Evolutionary conservation across 257 asterid genomes (phyloP).

Genomic region (Solanum commersonii): DNA sequence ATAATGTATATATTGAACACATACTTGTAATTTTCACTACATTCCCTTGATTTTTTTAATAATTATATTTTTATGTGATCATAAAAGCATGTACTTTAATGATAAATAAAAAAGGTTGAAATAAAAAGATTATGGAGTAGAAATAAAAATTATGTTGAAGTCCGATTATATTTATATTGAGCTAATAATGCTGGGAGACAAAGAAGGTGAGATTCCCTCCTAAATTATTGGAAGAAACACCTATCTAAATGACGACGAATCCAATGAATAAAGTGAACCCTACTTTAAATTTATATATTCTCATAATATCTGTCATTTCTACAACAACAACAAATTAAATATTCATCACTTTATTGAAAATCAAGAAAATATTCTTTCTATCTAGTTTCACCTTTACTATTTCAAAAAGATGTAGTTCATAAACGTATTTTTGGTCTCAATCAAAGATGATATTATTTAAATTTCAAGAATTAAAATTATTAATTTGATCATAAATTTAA

Average conservation of each 20-base stretch:
- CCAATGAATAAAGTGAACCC: background rate
- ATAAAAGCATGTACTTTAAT: background rate
- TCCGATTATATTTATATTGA: background rate
- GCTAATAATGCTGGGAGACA: background rate
- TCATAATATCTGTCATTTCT: background rate
- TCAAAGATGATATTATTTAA: no score
- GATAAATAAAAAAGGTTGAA: background rate
- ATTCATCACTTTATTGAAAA: background rate
- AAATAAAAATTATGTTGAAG: background rate
- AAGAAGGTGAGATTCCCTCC: background rate
- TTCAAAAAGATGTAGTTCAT: background rate
- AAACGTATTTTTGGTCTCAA: background rate
- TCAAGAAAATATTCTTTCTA: background rate
- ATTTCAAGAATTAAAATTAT: no score
- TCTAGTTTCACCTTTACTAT: background rate
- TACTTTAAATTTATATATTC: background rate
- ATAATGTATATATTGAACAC: no score
- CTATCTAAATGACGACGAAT: background rate
- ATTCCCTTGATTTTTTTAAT: background rate
- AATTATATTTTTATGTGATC: background rate
- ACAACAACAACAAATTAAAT: background rate
- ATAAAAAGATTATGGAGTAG: fast-evolving
- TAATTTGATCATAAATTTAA: no score
- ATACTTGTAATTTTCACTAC: background rate
- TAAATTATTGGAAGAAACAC: background rate